These are phyloP conservation scores for Orobanche coerulescens DNA, from an alignment of 257 asterid species.

Conservation along the genomic window DNA sequence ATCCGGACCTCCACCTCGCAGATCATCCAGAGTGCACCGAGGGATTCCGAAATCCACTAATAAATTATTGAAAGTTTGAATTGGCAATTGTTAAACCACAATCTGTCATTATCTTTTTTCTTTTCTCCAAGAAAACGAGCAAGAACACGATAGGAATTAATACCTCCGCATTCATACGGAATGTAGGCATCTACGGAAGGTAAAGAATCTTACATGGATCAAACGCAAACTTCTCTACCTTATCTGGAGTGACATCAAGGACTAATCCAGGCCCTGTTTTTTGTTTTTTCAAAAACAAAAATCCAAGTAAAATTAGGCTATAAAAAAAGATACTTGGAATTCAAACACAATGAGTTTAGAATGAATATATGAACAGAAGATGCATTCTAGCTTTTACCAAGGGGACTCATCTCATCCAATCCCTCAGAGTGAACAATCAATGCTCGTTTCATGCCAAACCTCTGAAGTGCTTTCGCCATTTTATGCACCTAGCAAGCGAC, in stretches of 20 bases:
- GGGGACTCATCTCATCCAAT: conserved; percentile 74
- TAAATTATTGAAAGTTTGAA: neutral
- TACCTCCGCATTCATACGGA: neutral
- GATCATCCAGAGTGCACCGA: conserved; percentile 57
- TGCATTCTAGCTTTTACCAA: conserved; percentile 35
- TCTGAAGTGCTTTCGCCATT: conserved; percentile 64
- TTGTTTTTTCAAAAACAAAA: neutral
- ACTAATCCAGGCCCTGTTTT: conserved; percentile 51
- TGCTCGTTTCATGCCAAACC: conserved; percentile 64
- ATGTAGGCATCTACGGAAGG: neutral
- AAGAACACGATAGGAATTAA: neutral
- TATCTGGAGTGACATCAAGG: conserved; percentile 56
- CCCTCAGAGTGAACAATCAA: conserved; percentile 76
- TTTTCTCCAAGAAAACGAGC: neutral
- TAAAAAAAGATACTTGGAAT: no score
- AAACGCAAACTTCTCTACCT: conserved; percentile 52
- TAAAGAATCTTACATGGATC: conserved; percentile 47
- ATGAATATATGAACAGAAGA: no score
- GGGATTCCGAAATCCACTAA: conserved; percentile 69
- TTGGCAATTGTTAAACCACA: neutral
- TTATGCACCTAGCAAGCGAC: conserved; percentile 40
- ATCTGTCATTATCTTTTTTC: neutral
- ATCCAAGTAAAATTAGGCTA: conserved; percentile 4
- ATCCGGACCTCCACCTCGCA: conserved; percentile 58
- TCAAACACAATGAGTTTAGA: no score